Percentiles rank a stretch among this genome's conserved stretches.
Conservation (phyloP, 108 stramenopile species). For the Cyclotella choctawhatcheeana region DNA sequence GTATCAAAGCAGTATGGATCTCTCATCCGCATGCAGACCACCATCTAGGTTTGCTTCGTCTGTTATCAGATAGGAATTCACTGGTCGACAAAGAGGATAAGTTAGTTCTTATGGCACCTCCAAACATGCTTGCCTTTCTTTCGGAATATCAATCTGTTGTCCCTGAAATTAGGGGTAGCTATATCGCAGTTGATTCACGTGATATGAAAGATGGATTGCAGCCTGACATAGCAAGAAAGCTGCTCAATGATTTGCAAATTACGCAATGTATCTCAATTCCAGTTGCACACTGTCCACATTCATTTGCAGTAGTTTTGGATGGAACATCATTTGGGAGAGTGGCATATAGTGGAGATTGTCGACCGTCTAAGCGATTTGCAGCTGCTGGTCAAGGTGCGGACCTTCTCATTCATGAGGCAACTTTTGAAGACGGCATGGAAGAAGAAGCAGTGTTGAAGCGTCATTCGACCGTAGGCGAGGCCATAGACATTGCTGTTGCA, state of each 20-base stretch:
- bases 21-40: slow-evolving; percentile 99
- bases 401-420: slow-evolving; percentile 97
- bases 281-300: slow-evolving; percentile 88
- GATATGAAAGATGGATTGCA: slow-evolving; percentile 47
- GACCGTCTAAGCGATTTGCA: slow-evolving; percentile 86
- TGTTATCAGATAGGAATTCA: slow-evolving; percentile 72
- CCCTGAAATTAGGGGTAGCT: slow-evolving; percentile 60
- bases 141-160: slow-evolving; percentile 72
- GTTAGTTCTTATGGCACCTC: slow-evolving; percentile 88
- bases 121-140: slow-evolving; percentile 74
- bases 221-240: slow-evolving; percentile 33
- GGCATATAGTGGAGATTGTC: slow-evolving; percentile 95
- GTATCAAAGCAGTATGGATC: slow-evolving; percentile 93
- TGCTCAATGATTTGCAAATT: slow-evolving; percentile 64
- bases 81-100: slow-evolving; percentile 54
- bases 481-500: slow-evolving; percentile 70
- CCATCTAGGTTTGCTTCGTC: slow-evolving; percentile 89
- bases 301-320: slow-evolving; percentile 86
- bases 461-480: slow-evolving; percentile 95
- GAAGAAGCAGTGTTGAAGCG: slow-evolving; percentile 86
- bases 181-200: slow-evolving; percentile 74
- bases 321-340: slow-evolving; percentile 81
- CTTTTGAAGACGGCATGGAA: slow-evolving; percentile 95
- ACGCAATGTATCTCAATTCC: slow-evolving; percentile 65
- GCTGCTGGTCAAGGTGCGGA: slow-evolving; percentile 69